Evolutionary conservation across 768 basidiomycete species (phyloP).

Genomic region (Serendipita sp.): DNA sequence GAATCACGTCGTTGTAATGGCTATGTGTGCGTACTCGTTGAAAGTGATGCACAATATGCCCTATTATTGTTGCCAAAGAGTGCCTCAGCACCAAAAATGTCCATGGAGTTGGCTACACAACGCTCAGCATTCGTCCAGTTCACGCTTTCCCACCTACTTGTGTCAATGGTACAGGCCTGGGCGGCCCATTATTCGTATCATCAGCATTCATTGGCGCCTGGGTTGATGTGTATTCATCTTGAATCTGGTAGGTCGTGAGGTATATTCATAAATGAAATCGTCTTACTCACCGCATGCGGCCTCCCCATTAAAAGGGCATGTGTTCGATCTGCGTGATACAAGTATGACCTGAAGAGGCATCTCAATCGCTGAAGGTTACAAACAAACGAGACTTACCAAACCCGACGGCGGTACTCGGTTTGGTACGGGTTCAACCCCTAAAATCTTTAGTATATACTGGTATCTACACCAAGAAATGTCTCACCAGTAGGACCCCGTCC

Average conservation of each 20-base stretch:
- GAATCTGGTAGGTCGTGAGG: conserved; percentile 28
- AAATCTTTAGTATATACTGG: background rate
- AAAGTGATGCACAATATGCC: conserved; percentile 84
- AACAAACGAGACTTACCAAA: conserved; percentile 41
- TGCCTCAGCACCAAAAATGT: conserved; percentile 82
- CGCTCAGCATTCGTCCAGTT: conserved; percentile 7
- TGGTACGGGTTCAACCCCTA: conserved; percentile 59
- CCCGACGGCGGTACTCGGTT: conserved; percentile 76
- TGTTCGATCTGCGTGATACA: conserved; percentile 88
- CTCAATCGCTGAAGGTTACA: conserved; percentile 9
- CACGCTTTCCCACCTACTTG: background rate
- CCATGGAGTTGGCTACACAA: conserved; percentile 57
- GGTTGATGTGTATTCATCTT: conserved; percentile 79
- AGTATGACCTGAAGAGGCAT: conserved; percentile 44
- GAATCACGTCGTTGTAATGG: conserved; percentile 69
- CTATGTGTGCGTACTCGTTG: conserved; percentile 65
- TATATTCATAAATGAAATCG: conserved; percentile 10
- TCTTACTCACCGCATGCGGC: conserved; percentile 38
- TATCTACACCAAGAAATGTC: background rate
- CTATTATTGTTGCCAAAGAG: conserved; percentile 67
- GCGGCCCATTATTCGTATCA: conserved; percentile 19
- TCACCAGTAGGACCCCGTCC: conserved; percentile 68
- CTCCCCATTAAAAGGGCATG: conserved; percentile 84
- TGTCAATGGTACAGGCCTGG: conserved; percentile 2
- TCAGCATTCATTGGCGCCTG: conserved; percentile 58